phyloP scores from a whole-genome alignment of 305 asterid genomes.

The Rubia tinctorum region DNA sequence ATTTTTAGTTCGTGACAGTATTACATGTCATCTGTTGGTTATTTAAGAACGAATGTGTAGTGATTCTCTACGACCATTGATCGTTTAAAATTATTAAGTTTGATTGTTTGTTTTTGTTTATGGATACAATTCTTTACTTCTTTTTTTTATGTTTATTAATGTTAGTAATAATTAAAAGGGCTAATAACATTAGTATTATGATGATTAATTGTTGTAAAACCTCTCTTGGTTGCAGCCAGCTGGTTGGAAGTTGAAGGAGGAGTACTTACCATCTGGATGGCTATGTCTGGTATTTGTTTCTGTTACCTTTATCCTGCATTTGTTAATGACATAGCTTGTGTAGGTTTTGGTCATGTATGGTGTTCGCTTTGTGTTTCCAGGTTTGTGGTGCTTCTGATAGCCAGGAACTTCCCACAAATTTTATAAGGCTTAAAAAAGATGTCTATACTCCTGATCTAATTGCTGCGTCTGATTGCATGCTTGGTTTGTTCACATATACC shows the following conservation, averaged over 20 bases:
- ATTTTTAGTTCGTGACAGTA: not conserved
- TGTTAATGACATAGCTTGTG: constrained; percentile 14
- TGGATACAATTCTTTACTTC: not conserved
- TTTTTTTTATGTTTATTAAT: constrained; percentile 2
- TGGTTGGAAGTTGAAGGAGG: constrained; percentile 94
- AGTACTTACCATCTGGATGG: constrained; percentile 94
- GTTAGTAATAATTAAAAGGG: not conserved
- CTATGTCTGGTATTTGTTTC: constrained; percentile 72
- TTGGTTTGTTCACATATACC: constrained; percentile 51
- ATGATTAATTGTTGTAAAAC: not conserved
- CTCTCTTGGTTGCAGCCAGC: constrained; percentile 64
- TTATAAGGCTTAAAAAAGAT: constrained; percentile 82
- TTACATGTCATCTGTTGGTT: constrained; percentile 1
- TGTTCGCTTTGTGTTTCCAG: constrained; percentile 35
- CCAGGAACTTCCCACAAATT: constrained; percentile 81
- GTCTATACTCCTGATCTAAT: constrained; percentile 90
- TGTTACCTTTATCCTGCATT: constrained; percentile 7
- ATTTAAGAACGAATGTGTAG: not conserved
- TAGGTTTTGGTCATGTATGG: constrained; percentile 9
- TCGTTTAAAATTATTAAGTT: not conserved
- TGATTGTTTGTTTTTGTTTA: not conserved
- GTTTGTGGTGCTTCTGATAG: constrained; percentile 96
- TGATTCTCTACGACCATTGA: not conserved
- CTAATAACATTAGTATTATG: not conserved
- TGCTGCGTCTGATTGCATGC: constrained; percentile 99